Percentiles rank a stretch among this genome's conserved stretches.
These are phyloP conservation scores for Termitomyces sp. DNA, from an alignment of 768 basidiomycete genomes.

Conservation along the genomic window DNA sequence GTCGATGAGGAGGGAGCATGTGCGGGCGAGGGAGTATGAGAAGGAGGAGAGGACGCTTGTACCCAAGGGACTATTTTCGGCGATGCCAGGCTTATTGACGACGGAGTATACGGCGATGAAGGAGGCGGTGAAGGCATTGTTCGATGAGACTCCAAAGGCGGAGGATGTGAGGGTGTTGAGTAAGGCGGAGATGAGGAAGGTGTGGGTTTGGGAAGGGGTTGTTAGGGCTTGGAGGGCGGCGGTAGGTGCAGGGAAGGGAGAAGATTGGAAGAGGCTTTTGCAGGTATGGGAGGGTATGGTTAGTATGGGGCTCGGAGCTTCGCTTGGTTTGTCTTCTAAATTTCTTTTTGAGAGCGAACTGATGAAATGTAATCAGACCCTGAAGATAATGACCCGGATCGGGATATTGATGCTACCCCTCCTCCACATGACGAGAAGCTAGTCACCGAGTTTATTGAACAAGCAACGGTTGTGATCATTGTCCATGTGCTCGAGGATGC, in stretches of 20 bases:
- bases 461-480: conserved; percentile 36
- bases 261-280: conserved; percentile 20
- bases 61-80: conserved; percentile 48
- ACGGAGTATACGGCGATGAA: conserved; percentile 45
- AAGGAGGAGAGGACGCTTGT: conserved; percentile 34
- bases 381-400: conserved; percentile 41
- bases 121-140: conserved; percentile 41
- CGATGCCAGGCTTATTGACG: conserved; percentile 49
- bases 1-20: background rate
- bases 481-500: conserved; percentile 40
- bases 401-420: conserved; percentile 20
- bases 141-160: conserved; percentile 47
- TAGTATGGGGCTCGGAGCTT: conserved; percentile 36
- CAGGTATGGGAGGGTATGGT: conserved; percentile 55
- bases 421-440: conserved; percentile 26
- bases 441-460: conserved; percentile 30
- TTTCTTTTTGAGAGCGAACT: background rate
- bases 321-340: conserved; percentile 34
- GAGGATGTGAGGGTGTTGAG: conserved; percentile 54
- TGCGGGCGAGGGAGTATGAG: conserved; percentile 4
- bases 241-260: conserved; percentile 3
- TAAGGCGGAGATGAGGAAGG: conserved; percentile 51
- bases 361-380: conserved; percentile 1
- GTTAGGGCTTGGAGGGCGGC: conserved; percentile 14
- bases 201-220: conserved; percentile 23